Percentiles rank a stretch among this genome's conserved stretches.
Conservation (phyloP, 257 asterid species). For the Rubia yunnanensis region DNA sequence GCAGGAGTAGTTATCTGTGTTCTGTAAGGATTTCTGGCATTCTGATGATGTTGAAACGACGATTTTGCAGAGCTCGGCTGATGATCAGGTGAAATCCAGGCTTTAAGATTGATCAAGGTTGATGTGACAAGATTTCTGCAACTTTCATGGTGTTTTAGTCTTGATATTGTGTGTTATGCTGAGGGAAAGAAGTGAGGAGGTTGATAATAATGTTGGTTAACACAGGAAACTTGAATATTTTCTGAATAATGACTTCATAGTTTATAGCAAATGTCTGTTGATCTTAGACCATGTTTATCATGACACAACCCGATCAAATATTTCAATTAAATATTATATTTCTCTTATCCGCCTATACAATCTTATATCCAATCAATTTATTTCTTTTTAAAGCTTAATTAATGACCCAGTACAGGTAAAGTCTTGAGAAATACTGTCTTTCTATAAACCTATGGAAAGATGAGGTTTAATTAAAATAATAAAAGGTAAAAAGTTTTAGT, state of each 20-base stretch:
- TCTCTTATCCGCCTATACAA: no score
- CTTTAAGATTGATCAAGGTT: conserved; percentile 25
- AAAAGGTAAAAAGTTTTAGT: no score
- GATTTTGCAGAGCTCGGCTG: conserved; percentile 40
- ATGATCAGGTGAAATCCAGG: conserved; percentile 46
- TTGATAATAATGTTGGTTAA: conserved; percentile 10
- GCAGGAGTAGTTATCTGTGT: background rate
- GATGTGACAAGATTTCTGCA: background rate
- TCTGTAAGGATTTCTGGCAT: background rate
- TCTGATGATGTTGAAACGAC: background rate
- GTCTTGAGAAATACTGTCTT: no score
- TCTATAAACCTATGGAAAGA: no score
- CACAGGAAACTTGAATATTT: background rate
- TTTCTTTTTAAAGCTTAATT: no score
- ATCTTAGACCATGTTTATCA: background rate
- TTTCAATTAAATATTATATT: no score
- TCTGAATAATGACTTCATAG: background rate
- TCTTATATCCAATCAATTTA: no score
- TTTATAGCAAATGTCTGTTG: background rate
- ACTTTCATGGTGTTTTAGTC: background rate
- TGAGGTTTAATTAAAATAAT: no score
- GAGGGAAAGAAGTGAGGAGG: background rate
- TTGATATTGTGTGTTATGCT: conserved; percentile 1
- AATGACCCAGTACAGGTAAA: no score
- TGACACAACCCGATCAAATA: no score